A percentile compares a stretch with the other conserved stretches of the same genome.
phyloP scores from a whole-genome alignment of 1,139 yeast species.

The Spencermartinsiella ligniputridi region DNA sequence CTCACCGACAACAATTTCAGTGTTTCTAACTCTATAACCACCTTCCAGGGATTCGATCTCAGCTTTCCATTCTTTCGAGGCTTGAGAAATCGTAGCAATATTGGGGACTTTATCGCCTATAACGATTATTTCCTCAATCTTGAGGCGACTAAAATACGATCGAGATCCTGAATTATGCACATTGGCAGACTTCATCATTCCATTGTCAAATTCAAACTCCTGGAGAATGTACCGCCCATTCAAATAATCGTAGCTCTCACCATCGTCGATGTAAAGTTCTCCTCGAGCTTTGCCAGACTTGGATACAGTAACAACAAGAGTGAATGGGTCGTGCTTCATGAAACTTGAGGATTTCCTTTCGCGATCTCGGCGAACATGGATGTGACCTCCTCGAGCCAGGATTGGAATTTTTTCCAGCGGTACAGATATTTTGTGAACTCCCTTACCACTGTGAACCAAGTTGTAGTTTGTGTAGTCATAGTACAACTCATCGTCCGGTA shows the following conservation, averaged over 20 bases:
- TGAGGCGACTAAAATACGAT: not conserved
- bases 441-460: slow-evolving; percentile 36
- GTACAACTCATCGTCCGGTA: slow-evolving; percentile 57
- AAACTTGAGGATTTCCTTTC: slow-evolving; percentile 70
- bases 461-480: slow-evolving; percentile 55
- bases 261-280: slow-evolving; percentile 76
- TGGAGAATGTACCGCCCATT: slow-evolving; percentile 11
- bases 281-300: slow-evolving; percentile 48
- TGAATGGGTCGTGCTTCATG: slow-evolving; percentile 77
- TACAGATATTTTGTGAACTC: slow-evolving; percentile 39
- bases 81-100: not conserved
- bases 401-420: slow-evolving; percentile 63
- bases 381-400: slow-evolving; percentile 67
- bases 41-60: not conserved
- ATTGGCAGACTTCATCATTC: not conserved
- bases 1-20: not conserved
- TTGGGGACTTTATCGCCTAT: not conserved
- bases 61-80: not conserved
- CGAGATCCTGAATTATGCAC: not conserved
- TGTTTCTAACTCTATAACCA: not conserved
- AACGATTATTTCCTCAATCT: slow-evolving; percentile 1
- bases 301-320: slow-evolving; percentile 60
- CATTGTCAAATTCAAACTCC: slow-evolving; percentile 6
- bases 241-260: slow-evolving; percentile 58
- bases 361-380: slow-evolving; percentile 61